Conservation (phyloP, 805 yeast genomes). For the Nakazawaea laoshanensis region DNA sequence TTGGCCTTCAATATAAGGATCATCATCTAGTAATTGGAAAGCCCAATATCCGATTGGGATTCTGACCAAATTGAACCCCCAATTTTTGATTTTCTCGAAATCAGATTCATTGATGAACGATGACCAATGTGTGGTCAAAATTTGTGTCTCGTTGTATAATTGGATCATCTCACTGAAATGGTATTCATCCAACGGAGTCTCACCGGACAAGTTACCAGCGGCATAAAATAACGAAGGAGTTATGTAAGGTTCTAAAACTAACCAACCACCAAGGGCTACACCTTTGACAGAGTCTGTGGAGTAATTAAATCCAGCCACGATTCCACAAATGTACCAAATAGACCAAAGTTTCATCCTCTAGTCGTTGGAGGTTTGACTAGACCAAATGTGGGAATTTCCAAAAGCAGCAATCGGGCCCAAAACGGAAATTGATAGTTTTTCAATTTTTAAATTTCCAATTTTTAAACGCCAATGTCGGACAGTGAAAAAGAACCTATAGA, state of each 20-base stretch:
- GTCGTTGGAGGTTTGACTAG: no score
- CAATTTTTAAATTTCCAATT: no score
- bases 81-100: slow-evolving; percentile 44
- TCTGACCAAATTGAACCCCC: slow-evolving; percentile 78
- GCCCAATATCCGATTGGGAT: slow-evolving; percentile 98
- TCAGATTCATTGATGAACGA: slow-evolving; percentile 71
- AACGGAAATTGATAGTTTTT: no score
- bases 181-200: slow-evolving; percentile 77
- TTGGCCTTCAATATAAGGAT: slow-evolving; percentile 88
- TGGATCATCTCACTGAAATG: slow-evolving; percentile 59
- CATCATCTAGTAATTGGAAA: slow-evolving; percentile 47
- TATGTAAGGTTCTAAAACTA: slow-evolving; percentile 79
- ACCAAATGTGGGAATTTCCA: no score
- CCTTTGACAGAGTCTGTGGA: slow-evolving; percentile 30
- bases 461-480: no score
- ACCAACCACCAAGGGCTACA: slow-evolving; percentile 87
- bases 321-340: slow-evolving; percentile 5
- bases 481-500: not conserved
- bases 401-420: no score
- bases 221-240: slow-evolving; percentile 68
- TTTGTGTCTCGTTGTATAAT: slow-evolving; percentile 37
- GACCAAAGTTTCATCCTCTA: no score
- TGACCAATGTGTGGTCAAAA: slow-evolving; percentile 67
- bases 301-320: no score
- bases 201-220: slow-evolving; percentile 29